Evolutionary conservation across 805 yeast species (phyloP), one percentile per base, ranked within the genome.

Genomic region (Starmera pachycereana): DNA sequence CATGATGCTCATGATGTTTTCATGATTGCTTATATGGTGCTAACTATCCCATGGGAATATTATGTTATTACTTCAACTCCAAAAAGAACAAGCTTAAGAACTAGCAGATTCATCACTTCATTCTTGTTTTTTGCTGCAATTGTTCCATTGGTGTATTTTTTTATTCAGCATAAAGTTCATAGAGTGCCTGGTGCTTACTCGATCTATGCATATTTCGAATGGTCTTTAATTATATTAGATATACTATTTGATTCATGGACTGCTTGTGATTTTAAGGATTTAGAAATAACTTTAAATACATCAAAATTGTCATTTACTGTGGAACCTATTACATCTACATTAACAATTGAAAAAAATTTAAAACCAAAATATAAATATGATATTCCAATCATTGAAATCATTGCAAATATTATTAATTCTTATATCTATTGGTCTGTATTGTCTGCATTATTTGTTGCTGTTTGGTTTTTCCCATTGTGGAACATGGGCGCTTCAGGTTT

Each of bases 381-480:
- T 29, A 39, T 54, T n/a, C 39, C 65, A 5, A 47, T 52, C 33
- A 37, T 62, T 32, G 69, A 66, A 34, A 60, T 76, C 32, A 19
- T 66, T 3, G 56, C 67, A 36, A 71, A 75, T 52, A 56, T 69
- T 12, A 54, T 75, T 52, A 88, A 89, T 56, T 71, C 90, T 4
- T 80, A 76, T 55, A 68, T 86, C 41, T 86, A 85, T 58, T 92
- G 97, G 96, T 71, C 97, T 0, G 78, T 79, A 18, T 47, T 77
- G 34, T 83, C 97, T 4, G 76, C 96, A 0, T 66, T 92, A 43
- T 81, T 87, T 35, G 72, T 92, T 41, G 78, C 92, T 54, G 78
- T 92, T 38, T 92, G 98, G 98, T 86, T 85, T 65, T 92, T 92
- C 70, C 98, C 98, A 10, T 68, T 92, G 46, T 92, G 98, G 98